These are phyloP conservation scores for Tylopilus vinaceipallidus DNA, from an alignment of 768 basidiomycete species.

Conservation along the genomic window DNA sequence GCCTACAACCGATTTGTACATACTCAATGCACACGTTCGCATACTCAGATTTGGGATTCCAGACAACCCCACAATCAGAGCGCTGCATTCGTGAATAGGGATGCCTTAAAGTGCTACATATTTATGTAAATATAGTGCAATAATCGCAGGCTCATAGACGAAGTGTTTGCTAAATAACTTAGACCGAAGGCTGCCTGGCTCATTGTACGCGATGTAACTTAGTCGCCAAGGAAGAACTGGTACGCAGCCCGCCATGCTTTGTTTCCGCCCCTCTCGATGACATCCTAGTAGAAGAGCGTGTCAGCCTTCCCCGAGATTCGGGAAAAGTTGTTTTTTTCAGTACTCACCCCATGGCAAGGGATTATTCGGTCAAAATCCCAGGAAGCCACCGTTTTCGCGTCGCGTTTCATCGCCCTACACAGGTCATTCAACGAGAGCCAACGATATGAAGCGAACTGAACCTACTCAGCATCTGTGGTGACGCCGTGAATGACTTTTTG, in stretches of 20 bases:
- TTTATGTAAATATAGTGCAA: constrained; percentile 6
- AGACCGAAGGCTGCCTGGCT: neutral
- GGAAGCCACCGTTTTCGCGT: constrained; percentile 58
- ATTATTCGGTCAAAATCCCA: constrained; percentile 80
- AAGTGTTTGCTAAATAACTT: neutral
- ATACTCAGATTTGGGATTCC: neutral
- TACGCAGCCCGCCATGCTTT: constrained; percentile 51
- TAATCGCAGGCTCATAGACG: neutral
- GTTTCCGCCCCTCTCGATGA: constrained; percentile 61
- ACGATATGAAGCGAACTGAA: neutral
- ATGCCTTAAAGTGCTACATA: neutral
- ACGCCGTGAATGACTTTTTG: constrained; percentile 20
- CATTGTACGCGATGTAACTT: neutral
- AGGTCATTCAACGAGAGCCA: neutral
- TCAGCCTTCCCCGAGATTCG: constrained; percentile 4
- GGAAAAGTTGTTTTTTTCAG: neutral
- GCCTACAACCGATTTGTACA: no score
- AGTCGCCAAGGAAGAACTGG: constrained; percentile 28
- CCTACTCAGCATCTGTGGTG: constrained; percentile 30
- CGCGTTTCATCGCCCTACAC: constrained; percentile 53
- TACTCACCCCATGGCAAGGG: constrained; percentile 61
- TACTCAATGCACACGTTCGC: no score
- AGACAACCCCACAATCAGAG: neutral
- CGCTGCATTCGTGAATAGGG: neutral
- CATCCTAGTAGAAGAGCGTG: constrained; percentile 40